Percentiles rank a stretch among this genome's conserved stretches.
These are phyloP conservation scores for Plectosphaerella plurivora DNA, from an alignment of 2,329 filamentous ascomycete genomes.

Conservation along the genomic window DNA sequence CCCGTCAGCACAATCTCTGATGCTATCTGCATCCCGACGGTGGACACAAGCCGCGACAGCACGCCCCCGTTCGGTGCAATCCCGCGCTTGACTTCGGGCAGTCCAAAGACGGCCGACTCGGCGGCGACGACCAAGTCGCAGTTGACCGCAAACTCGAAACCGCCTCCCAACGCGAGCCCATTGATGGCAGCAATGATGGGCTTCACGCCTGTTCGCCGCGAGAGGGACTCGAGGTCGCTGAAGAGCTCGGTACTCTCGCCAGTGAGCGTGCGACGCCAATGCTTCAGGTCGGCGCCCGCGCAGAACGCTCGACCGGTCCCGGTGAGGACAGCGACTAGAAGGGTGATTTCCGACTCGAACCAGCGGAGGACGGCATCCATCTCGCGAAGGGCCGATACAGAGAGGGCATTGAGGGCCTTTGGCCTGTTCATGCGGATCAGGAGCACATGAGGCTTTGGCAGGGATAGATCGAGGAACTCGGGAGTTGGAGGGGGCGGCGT, in stretches of 20 bases:
- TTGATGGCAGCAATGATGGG: slow-evolving; percentile 57
- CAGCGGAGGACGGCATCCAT: too few species aligned
- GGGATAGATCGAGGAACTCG: too few species aligned
- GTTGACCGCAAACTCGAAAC: slow-evolving; percentile 51
- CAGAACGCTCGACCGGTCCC: slow-evolving; percentile 51
- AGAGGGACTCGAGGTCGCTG: too few species aligned
- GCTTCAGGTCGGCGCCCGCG: slow-evolving; percentile 51
- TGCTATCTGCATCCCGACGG: slow-evolving; percentile 16
- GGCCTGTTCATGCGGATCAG: too few species aligned
- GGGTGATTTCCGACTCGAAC: too few species aligned
- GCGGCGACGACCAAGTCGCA: slow-evolving; percentile 51
- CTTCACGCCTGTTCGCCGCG: slow-evolving; percentile 40
- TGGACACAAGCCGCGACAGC: slow-evolving; percentile 44
- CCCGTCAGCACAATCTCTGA: slow-evolving; percentile 19
- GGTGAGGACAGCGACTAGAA: too few species aligned
- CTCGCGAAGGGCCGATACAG: too few species aligned
- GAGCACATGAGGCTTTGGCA: too few species aligned
- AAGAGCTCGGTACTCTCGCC: too few species aligned
- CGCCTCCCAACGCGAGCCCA: slow-evolving; percentile 51
- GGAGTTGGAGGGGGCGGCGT: too few species aligned
- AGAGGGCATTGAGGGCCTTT: too few species aligned
- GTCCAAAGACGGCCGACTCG: slow-evolving; percentile 43
- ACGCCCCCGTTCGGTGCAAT: slow-evolving; percentile 49
- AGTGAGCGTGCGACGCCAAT: too few species aligned
- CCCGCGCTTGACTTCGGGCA: slow-evolving; percentile 51